Evolutionary conservation across 2,329 filamentous ascomycete genomes (phyloP).

Genomic region (Colletotrichum costaricense): DNA sequence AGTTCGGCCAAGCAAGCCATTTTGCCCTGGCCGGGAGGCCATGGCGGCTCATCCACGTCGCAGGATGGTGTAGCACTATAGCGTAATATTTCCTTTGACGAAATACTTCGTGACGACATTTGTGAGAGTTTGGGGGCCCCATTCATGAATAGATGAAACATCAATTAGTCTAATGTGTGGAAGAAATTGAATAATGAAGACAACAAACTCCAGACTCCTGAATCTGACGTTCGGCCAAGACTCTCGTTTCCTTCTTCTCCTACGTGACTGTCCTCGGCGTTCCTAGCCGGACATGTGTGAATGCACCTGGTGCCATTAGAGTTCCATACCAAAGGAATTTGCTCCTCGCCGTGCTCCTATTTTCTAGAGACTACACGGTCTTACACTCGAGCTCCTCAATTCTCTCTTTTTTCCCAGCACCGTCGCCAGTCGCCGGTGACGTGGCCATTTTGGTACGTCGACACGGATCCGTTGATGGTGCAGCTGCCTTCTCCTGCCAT

Average conservation of each 20-base stretch:
- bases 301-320: conserved; percentile 15
- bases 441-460: not conserved
- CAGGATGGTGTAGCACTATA: not conserved
- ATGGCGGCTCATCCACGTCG: not conserved
- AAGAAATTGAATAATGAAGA: not conserved
- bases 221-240: conserved; percentile 10
- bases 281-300: conserved; percentile 6
- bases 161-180: conserved; percentile 27
- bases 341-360: not conserved
- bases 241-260: not conserved
- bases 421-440: not conserved
- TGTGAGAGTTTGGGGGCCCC: not conserved
- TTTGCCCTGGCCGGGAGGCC: too few species aligned
- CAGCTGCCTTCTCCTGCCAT: not conserved
- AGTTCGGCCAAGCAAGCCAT: not conserved
- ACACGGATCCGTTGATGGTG: not conserved
- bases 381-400: not conserved
- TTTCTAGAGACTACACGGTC: not conserved
- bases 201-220: conserved; percentile 27
- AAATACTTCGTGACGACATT: not conserved
- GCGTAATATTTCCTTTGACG: not conserved
- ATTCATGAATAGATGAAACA: not conserved
- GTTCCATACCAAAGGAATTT: not conserved
- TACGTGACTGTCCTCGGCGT: not conserved
- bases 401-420: not conserved